phyloP scores from a whole-genome alignment of 1,284 basidiomycete species.

The Tilletia caries region DNA sequence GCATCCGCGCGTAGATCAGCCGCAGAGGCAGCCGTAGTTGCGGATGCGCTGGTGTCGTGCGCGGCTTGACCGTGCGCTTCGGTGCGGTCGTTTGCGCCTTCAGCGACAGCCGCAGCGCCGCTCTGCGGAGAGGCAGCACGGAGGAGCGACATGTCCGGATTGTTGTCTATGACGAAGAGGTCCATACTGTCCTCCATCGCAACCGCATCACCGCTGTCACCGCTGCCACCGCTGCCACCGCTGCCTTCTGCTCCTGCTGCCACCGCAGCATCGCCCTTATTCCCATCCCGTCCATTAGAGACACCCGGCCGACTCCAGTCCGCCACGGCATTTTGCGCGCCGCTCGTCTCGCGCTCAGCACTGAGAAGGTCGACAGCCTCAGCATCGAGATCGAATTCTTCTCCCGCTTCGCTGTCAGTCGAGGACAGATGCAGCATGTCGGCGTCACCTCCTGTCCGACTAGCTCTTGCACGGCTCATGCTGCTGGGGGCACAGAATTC shows the following conservation, averaged over 20 bases:
- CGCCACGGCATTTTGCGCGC: not conserved
- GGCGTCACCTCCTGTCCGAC: not conserved
- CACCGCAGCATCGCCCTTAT: too few relatives aligned
- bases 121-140: not conserved
- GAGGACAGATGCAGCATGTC: not conserved
- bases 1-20: not conserved
- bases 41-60: not conserved
- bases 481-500: too few relatives aligned
- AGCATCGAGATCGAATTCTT: not conserved
- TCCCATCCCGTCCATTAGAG: not conserved
- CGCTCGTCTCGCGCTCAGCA: not conserved
- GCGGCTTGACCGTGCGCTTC: not conserved
- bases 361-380: not conserved
- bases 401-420: not conserved
- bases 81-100: not conserved
- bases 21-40: not conserved
- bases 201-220: not conserved
- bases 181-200: not conserved
- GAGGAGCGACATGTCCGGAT: constrained; percentile 1
- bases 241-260: not conserved
- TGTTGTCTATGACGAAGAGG: constrained; percentile 12
- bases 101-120: not conserved
- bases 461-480: too few relatives aligned
- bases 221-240: not conserved
- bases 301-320: not conserved